phyloP scores from a whole-genome alignment of 768 basidiomycete genomes.

The Psilocybe tampanensis region DNA sequence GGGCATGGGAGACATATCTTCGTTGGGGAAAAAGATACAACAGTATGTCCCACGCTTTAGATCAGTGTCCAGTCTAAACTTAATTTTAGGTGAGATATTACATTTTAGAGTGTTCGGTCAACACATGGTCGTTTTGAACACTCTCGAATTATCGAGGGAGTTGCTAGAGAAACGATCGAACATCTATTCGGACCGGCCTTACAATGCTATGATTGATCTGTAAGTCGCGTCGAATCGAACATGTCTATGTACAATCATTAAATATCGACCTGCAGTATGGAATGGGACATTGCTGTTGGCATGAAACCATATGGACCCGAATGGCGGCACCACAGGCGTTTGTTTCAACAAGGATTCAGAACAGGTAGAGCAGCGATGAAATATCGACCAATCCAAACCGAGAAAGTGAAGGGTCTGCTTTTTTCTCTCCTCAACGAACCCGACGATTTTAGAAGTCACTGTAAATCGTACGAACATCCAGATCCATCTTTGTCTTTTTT shows the following conservation, averaged over 20 bases:
- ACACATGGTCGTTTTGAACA: constrained; percentile 26
- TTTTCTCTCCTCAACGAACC: constrained; percentile 24
- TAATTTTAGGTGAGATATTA: constrained; percentile 28
- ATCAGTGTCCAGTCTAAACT: no score
- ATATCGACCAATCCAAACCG: constrained; percentile 9
- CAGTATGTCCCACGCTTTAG: background rate
- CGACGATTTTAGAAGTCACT: constrained; percentile 14
- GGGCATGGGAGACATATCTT: constrained; percentile 1
- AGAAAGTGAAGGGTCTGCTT: constrained; percentile 28
- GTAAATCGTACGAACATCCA: constrained; percentile 14
- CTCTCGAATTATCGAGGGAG: constrained; percentile 19
- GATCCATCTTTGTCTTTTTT: background rate
- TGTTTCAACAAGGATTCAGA: constrained; percentile 7
- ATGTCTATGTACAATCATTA: no score
- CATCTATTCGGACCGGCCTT: constrained; percentile 27
- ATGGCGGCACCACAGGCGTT: constrained; percentile 9
- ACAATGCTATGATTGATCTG: constrained; percentile 22
- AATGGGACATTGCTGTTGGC: constrained; percentile 10
- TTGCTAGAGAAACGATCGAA: constrained; percentile 27
- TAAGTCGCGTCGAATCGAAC: constrained; percentile 9
- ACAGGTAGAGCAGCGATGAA: background rate
- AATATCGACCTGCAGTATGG: no score
- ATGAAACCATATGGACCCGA: constrained; percentile 5
- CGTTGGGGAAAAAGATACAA: constrained; percentile 14
- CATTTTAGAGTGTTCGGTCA: constrained; percentile 21